A percentile compares a stretch with the other conserved stretches of the same genome.
These are phyloP conservation scores for Discostella stelligera DNA, from an alignment of 352 stramenopile genomes.

Conservation along the genomic window DNA sequence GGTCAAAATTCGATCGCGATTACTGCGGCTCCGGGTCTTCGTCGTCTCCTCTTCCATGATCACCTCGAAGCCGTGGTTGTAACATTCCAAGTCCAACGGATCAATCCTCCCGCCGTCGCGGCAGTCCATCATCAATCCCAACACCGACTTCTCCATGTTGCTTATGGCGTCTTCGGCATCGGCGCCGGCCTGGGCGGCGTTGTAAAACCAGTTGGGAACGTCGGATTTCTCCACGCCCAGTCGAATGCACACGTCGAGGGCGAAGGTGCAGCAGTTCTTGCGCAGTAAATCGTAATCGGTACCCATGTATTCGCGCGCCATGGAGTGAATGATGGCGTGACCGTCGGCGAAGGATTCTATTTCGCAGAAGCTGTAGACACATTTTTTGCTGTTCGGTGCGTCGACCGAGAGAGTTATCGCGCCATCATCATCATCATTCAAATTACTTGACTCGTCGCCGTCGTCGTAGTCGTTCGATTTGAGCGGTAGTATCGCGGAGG, in stretches of 20 bases:
- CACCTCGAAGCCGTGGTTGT: constrained; percentile 44
- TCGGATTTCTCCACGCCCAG: constrained; percentile 68
- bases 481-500: neutral
- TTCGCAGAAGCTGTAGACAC: constrained; percentile 42
- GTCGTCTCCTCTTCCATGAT: constrained; percentile 18
- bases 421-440: neutral
- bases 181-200: constrained; percentile 61
- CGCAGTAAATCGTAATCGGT: constrained; percentile 75
- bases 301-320: constrained; percentile 72
- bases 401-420: neutral
- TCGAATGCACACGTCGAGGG: constrained; percentile 65
- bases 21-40: too few species aligned
- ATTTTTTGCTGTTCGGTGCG: neutral
- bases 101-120: constrained; percentile 4
- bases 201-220: constrained; percentile 78
- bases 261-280: constrained; percentile 82
- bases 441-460: neutral
- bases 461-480: neutral
- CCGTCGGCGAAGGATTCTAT: constrained; percentile 59
- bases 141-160: constrained; percentile 36
- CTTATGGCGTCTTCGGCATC: constrained; percentile 62
- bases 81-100: constrained; percentile 25
- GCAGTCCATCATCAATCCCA: constrained; percentile 37
- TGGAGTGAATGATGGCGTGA: constrained; percentile 60
- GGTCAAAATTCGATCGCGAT: constrained; percentile 12